Conservation (phyloP, 2,329 filamentous ascomycete genomes). For the Pseudocercospora vitis region DNA sequence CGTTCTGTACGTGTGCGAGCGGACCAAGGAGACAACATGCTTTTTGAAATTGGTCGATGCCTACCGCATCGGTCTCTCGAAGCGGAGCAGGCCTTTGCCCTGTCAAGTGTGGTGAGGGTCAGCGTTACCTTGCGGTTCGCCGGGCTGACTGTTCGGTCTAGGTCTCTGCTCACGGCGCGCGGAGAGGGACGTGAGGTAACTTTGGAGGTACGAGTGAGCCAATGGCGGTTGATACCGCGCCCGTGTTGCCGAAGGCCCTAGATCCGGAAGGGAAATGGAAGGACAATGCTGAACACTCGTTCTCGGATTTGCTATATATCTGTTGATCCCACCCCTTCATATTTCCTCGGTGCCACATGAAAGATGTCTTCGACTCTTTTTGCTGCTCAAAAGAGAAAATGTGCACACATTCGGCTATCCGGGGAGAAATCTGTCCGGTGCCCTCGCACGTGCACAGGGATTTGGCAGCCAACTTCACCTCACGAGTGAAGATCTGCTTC, state of each 20-base stretch:
- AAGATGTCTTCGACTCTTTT: background rate
- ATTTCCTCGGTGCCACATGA: background rate
- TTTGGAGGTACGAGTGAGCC: conserved; percentile 8
- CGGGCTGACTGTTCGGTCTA: background rate
- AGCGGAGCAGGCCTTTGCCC: conserved; percentile 16
- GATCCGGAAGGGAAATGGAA: background rate
- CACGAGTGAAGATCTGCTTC: background rate
- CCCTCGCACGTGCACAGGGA: too few species aligned
- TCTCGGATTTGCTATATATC: background rate
- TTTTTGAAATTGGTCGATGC: conserved; percentile 20
- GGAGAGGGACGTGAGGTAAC: background rate
- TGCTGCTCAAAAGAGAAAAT: background rate
- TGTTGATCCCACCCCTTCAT: background rate
- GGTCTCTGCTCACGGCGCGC: background rate
- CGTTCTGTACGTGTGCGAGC: conserved; percentile 22
- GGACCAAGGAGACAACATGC: conserved; percentile 20
- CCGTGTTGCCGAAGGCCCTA: background rate
- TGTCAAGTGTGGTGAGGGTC: conserved; percentile 9
- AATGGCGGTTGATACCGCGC: conserved; percentile 1
- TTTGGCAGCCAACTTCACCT: background rate
- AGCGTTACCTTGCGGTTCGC: background rate
- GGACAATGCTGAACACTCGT: background rate
- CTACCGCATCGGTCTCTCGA: conserved; percentile 13
- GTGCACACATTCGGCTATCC: too few species aligned
- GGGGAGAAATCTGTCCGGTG: too few species aligned